These are phyloP conservation scores for Boletus reticuloceps DNA, from an alignment of 768 basidiomycete genomes.

Conservation along the genomic window DNA sequence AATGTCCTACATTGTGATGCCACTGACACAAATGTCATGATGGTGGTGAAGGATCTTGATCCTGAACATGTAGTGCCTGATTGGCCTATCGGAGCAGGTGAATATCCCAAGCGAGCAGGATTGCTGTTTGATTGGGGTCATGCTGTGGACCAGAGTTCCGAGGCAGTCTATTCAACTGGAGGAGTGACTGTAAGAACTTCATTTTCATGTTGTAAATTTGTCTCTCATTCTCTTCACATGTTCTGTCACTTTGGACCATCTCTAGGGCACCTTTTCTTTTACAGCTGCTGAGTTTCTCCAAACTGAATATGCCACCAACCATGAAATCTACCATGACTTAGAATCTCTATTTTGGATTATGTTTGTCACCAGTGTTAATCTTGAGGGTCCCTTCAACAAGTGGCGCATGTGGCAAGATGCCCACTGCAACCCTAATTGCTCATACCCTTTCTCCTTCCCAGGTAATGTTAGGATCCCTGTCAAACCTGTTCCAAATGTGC, in stretches of 20 bases:
- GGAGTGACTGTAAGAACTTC: background rate
- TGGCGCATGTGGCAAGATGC: background rate
- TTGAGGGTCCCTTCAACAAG: background rate
- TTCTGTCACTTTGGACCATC: too few relatives aligned
- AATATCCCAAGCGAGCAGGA: background rate
- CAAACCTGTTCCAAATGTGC: background rate
- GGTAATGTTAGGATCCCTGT: background rate
- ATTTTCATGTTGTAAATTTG: too few relatives aligned
- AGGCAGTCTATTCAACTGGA: background rate
- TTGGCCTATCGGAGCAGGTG: background rate
- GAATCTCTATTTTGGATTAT: background rate
- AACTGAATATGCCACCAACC: background rate
- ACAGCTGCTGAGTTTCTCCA: background rate
- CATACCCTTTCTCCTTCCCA: background rate
- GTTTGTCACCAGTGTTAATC: background rate
- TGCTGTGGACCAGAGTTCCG: background rate
- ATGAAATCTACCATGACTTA: background rate
- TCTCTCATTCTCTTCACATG: background rate
- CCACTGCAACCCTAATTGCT: background rate
- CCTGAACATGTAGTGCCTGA: background rate
- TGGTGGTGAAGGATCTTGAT: background rate
- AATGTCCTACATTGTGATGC: background rate
- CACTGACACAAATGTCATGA: background rate
- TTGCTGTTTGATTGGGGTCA: background rate
- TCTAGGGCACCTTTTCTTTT: background rate